Conservation (phyloP, 1,139 yeast species). For the Hansenula lynferdii region DNA sequence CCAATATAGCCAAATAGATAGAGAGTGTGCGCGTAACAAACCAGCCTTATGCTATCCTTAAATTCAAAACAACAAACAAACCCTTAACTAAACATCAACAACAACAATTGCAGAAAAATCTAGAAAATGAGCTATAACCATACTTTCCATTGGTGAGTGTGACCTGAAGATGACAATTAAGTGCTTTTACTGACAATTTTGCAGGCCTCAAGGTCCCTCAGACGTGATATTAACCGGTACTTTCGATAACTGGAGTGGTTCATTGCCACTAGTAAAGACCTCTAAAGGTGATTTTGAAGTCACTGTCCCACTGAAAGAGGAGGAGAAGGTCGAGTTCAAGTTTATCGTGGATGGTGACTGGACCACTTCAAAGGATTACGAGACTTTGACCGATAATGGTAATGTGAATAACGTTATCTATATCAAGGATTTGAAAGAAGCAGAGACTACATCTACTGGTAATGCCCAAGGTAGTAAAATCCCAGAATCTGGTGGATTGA, state of each 20-base stretch:
- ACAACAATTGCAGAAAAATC: neutral
- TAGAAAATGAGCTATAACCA: constrained; percentile 4
- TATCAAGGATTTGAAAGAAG: constrained; percentile 23
- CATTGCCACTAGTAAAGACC: constrained; percentile 53
- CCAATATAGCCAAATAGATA: too few species aligned
- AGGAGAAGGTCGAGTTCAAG: constrained; percentile 51
- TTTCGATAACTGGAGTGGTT: constrained; percentile 69
- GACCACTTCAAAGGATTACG: constrained; percentile 45
- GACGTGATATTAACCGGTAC: constrained; percentile 73
- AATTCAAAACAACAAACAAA: too few species aligned
- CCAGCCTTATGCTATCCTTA: too few species aligned
- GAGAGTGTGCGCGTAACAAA: too few species aligned
- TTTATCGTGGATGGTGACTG: constrained; percentile 75
- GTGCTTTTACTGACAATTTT: constrained; percentile 1
- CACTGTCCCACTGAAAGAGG: constrained; percentile 45
- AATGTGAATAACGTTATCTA: constrained; percentile 57
- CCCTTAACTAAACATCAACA: too few species aligned
- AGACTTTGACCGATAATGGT: constrained; percentile 46
- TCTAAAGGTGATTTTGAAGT: constrained; percentile 56
- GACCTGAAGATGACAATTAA: neutral
- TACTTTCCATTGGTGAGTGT: constrained; percentile 14
- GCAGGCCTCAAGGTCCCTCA: constrained; percentile 71
- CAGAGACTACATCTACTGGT: constrained; percentile 7
- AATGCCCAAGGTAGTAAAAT: constrained; percentile 39
- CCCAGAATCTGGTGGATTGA: constrained; percentile 50